Evolutionary conservation across 495 filamentous ascomycete genomes (phyloP).

Genomic region (Schizothecium vesticola): DNA sequence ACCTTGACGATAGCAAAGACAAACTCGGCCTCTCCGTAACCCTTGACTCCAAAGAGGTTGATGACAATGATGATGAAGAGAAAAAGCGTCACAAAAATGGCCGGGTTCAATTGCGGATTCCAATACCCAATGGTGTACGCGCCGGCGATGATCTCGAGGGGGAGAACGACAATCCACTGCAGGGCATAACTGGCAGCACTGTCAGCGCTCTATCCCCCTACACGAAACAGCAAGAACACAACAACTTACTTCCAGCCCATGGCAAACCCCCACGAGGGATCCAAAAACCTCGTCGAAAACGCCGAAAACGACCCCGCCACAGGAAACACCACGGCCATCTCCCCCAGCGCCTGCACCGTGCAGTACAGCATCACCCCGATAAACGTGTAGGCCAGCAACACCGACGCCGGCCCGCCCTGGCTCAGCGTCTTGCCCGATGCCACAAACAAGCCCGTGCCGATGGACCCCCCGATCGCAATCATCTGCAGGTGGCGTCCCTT

Average conservation of each 20-base stretch:
- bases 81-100: conserved; percentile 81
- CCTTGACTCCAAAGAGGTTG: conserved; percentile 81
- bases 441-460: conserved; percentile 92
- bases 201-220: background rate
- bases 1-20: conserved; percentile 84
- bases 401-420: conserved; percentile 76
- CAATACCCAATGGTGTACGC: conserved; percentile 87
- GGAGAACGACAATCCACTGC: conserved; percentile 88
- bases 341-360: conserved; percentile 86
- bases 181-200: conserved; percentile 64
- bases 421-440: conserved; percentile 74
- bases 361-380: conserved; percentile 88
- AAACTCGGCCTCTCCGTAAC: conserved; percentile 91
- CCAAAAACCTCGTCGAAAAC: conserved; percentile 86
- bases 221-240: background rate
- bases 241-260: conserved; percentile 83
- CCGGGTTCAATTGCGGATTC: conserved; percentile 60
- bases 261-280: conserved; percentile 95
- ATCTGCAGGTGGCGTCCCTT: conserved; percentile 89
- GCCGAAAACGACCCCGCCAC: conserved; percentile 90
- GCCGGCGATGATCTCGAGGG: conserved; percentile 86
- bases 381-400: conserved; percentile 74
- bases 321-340: conserved; percentile 88
- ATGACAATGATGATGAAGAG: conserved; percentile 68
- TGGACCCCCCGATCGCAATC: conserved; percentile 95